Evolutionary conservation across 2,329 filamentous ascomycete genomes (phyloP), one percentile per base, ranked within the genome.

Genomic region (Penicillium paneum): DNA sequence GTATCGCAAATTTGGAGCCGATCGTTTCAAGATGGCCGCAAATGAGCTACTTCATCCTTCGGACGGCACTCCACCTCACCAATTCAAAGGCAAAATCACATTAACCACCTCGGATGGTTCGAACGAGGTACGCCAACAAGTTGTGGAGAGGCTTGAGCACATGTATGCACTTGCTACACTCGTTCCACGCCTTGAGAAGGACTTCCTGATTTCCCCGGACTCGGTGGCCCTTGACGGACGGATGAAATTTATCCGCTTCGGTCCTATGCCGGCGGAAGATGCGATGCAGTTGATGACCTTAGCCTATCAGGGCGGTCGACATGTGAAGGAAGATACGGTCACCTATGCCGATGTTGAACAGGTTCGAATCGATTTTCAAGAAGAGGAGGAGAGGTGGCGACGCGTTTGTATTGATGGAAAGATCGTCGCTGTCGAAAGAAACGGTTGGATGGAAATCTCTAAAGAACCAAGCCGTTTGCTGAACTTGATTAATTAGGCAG

Each of bases 371-470:
- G 79, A 82, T 15, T 85, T 90, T 34, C 59, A 76, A 1, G 89
- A 94, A 65, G 77, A 82, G 1, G 55, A 69, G 24, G 69, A 72
- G 51, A 78, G 85, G 49, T 97, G 91, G 91, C 80, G 93, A 57
- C 84, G 92, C 66, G 82, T 96, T 13, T 97, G 93, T 70, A 79
- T 97, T n/a, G 93, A 97, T 71, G 93, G 93, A 3, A 91, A 88
- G 49, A 95, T 96, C 64, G 83, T 97, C 3, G 81, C 83, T 55
- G 76, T 96, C 0, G 87, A 88, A 19, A 71, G 78, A 48, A 85
- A 81, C 2, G 91, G 91, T 0, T 87, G 83, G 79, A 83, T 96
- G 71, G 82, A 84, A 55, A 81, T 96, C 34, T 51, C 41, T 17
- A 70, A 64, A 56, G 68, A 67, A 36, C 12, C 60, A 28, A 59